Evolutionary conservation across 2,329 filamentous ascomycete species (phyloP).

Genomic region (Ophiostoma perfectum): DNA sequence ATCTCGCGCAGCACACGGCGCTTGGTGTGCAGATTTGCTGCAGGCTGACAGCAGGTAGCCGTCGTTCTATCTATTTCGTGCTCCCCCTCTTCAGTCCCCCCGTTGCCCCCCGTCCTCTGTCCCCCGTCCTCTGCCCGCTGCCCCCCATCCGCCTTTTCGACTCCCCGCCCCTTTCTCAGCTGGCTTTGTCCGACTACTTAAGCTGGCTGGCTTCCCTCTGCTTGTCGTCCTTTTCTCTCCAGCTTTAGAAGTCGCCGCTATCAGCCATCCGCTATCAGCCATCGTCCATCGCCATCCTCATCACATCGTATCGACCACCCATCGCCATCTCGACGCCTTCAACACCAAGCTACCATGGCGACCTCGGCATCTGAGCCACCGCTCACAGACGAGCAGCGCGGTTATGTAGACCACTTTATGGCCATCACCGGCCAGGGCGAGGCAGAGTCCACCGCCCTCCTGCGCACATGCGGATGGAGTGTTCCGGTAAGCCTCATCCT

Average conservation of each 20-base stretch:
- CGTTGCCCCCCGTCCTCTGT: background rate
- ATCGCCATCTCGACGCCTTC: too few species aligned
- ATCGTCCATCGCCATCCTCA: too few species aligned
- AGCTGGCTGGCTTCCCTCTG: too few species aligned
- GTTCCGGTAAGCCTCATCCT: constrained; percentile 58
- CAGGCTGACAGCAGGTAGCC: constrained; percentile 3
- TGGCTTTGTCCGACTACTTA: too few species aligned
- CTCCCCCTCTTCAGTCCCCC: background rate
- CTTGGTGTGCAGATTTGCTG: background rate
- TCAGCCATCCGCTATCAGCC: too few species aligned
- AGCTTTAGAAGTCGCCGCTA: too few species aligned
- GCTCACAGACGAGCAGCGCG: constrained; percentile 72
- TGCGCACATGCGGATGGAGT: constrained; percentile 92
- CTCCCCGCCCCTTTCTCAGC: background rate
- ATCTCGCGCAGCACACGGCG: constrained; percentile 3
- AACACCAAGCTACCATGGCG: constrained; percentile 14
- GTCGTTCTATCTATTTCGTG: background rate
- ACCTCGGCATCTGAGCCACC: constrained; percentile 21
- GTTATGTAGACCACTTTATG: constrained; percentile 80
- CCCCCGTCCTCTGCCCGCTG: background rate
- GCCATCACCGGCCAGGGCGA: constrained; percentile 80
- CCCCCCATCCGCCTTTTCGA: background rate
- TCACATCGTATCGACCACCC: too few species aligned
- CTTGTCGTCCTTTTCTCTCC: too few species aligned
- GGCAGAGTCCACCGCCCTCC: constrained; percentile 68